phyloP scores from a whole-genome alignment of 108 stramenopile genomes.

The Schizochytrium sp. region DNA sequence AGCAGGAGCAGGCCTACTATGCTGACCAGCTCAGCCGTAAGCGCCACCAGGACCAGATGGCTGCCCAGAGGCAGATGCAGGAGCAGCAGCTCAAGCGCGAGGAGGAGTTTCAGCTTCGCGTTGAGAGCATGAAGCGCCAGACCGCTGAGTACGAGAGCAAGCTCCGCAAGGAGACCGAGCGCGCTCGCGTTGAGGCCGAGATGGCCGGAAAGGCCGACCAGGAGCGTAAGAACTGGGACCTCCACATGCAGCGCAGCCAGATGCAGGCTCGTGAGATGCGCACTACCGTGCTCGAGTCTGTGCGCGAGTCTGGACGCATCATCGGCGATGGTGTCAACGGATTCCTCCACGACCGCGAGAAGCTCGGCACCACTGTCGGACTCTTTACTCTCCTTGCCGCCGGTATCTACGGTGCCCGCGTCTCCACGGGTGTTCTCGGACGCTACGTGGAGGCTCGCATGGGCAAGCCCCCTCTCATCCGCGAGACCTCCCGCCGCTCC shows the following conservation, averaged over 20 bases:
- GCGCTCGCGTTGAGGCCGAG: slow-evolving; percentile 59
- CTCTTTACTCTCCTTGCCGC: slow-evolving; percentile 70
- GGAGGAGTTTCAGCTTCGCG: slow-evolving; percentile 52
- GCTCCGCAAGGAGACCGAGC: slow-evolving; percentile 60
- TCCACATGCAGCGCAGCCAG: slow-evolving; percentile 67
- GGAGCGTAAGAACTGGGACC: slow-evolving; percentile 83
- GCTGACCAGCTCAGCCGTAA: slow-evolving; percentile 49
- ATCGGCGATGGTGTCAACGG: slow-evolving; percentile 53
- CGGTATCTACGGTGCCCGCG: slow-evolving; percentile 74
- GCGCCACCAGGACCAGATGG: slow-evolving; percentile 59
- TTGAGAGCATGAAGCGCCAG: slow-evolving; percentile 59
- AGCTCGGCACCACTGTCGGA: slow-evolving; percentile 61
- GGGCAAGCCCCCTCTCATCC: slow-evolving; percentile 81
- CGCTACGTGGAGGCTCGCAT: slow-evolving; percentile 78
- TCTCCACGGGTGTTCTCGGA: slow-evolving; percentile 70
- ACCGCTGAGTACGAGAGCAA: slow-evolving; percentile 60
- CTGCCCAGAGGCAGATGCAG: slow-evolving; percentile 3
- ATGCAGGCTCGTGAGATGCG: slow-evolving; percentile 48
- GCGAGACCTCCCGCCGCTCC: slow-evolving; percentile 80
- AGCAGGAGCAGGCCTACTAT: slow-evolving; percentile 62
- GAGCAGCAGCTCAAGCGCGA: slow-evolving; percentile 63
- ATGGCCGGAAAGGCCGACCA: slow-evolving; percentile 58
- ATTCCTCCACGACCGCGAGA: slow-evolving; percentile 61
- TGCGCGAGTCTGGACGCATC: slow-evolving; percentile 6
- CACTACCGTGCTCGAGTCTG: slow-evolving; percentile 30